Evolutionary conservation across 2,329 filamentous ascomycete species (phyloP), one percentile per base, ranked within the genome.

Genomic region (Elsinoe perseae): DNA sequence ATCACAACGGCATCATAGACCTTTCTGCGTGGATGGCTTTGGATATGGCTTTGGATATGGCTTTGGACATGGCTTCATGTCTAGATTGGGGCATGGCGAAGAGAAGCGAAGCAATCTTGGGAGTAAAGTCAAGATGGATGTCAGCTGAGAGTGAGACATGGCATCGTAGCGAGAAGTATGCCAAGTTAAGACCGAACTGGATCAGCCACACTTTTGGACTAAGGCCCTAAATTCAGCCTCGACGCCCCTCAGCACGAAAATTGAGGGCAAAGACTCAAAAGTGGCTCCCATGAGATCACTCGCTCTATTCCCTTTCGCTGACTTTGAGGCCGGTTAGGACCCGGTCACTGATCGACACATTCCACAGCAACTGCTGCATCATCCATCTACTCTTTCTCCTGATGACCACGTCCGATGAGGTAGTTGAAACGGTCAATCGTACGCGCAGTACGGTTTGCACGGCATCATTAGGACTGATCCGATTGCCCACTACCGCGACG

Each of bases 361-460:
- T 21, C 20, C 25, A 12, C 38, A 7, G 43, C 20, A 23, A 48
- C 8, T 23, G 9, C 28, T 23, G 28, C 23, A 50, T 50, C 30
- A 36, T 36, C n/a, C 48, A 36, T 52, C 48, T 52, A 12, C 44
- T 28, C 25, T 50, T 32, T 25, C 21, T 18, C 40, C 40, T 44
- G 40, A 44, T 44, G 44, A 32, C 44, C 44, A 50, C 44, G 44
- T 30, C 44, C 44, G 44, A 50, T 50, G 16, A 18, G 44, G 44
- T 16, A 30, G 44, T 20, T 16, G 20, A 50, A 50, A 50, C 44
- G 48, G 30, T 16, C 48, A 7, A 52, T 52, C 48, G 30, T 20
- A 21, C n/a, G 8, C 16, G 16, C 6, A 18, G 16, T 20, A 36
- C 48, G 48, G 48, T 25, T 28, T 28, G n/a, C 43, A 25, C 23